Base-by-base conservation (phyloP, 768 basidiomycete genomes). In the Porpolomopsis calyptriformis region DNA sequence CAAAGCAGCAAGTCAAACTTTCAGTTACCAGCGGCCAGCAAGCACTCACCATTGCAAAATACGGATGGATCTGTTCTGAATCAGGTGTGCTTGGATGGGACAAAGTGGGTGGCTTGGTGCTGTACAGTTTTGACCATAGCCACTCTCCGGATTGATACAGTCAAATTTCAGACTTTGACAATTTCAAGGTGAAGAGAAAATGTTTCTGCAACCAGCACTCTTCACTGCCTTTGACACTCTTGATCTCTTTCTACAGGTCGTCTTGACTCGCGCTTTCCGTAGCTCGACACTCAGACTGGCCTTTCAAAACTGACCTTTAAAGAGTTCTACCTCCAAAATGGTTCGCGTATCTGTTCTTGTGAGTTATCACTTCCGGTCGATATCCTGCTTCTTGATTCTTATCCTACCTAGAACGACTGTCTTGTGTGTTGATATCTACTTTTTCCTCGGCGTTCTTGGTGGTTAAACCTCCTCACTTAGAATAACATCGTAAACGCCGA, bases 401-500 rank as follows among this genome's bases (percentile, higher is more conserved):
- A 39, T 18, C 6, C 11, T 7, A n/a, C 24, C 40, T 2, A 73
- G 72, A 73, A 73, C 55, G 73, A 73, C 60, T 71, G 68, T 66
- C 59, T 74, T 22, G 59, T 60, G 52, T 29, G 59, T 52, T 12
- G n/a, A n/a, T n/a, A n/a, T n/a, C n/a, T n/a, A n/a, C n/a, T n/a
- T n/a, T n/a, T n/a, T n/a, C n/a, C n/a, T n/a, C n/a, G n/a, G n/a
- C n/a, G n/a, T n/a, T n/a, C n/a, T n/a, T n/a, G n/a, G n/a, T n/a
- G n/a, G n/a, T n/a, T n/a, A n/a, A n/a, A n/a, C n/a, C n/a, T n/a
- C n/a, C n/a, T n/a, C n/a, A 25, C 31, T 6, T 49, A 85, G 80
- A 97, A 94, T 81, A 94, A 88, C 80, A 96, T 97, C 56, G 90
- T 96, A 82, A 99, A 99, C 57, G 96, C 96, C 61, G 96, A 98